Evolutionary conservation across 2,329 filamentous ascomycete genomes (phyloP).

Genomic region (Fusarium nematophilum): DNA sequence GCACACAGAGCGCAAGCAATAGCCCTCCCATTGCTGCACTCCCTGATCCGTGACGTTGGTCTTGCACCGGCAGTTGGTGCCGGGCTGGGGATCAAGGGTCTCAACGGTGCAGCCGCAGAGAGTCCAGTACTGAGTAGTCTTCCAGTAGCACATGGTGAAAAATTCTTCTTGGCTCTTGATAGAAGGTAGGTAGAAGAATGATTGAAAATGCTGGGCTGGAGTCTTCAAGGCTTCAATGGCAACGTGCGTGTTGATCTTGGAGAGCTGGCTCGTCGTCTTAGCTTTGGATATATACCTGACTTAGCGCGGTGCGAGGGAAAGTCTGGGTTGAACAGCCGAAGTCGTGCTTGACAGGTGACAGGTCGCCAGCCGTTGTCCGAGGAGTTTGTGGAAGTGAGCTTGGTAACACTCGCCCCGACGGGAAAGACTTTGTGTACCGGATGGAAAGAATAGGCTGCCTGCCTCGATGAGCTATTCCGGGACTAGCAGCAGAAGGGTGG

Average conservation of each 20-base stretch:
- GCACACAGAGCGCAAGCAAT: slow-evolving; percentile 47
- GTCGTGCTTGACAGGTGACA: slow-evolving; percentile 28
- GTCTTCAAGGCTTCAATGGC: not conserved
- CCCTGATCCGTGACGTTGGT: slow-evolving; percentile 42
- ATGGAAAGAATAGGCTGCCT: slow-evolving; percentile 33
- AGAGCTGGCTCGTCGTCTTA: slow-evolving; percentile 5
- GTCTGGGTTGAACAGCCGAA: slow-evolving; percentile 18
- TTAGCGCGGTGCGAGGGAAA: slow-evolving; percentile 25
- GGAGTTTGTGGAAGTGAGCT: slow-evolving; percentile 38
- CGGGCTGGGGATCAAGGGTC: slow-evolving; percentile 42
- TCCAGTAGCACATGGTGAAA: slow-evolving; percentile 51
- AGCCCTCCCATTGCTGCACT: slow-evolving; percentile 47
- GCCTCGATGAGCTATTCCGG: slow-evolving; percentile 19
- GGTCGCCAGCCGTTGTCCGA: slow-evolving; percentile 38
- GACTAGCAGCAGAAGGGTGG: slow-evolving; percentile 10
- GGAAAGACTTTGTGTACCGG: slow-evolving; percentile 34
- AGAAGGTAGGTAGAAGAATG: not conserved
- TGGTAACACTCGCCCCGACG: slow-evolving; percentile 36
- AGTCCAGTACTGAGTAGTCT: slow-evolving; percentile 47
- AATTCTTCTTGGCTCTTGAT: not conserved
- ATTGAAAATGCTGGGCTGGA: not conserved
- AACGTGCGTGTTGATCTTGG: slow-evolving; percentile 6
- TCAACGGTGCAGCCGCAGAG: slow-evolving; percentile 47
- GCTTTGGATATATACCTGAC: slow-evolving; percentile 29
- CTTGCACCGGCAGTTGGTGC: slow-evolving; percentile 44